A percentile compares a stretch with the other conserved stretches of the same genome.
These are phyloP conservation scores for Halenospora varia DNA, from an alignment of 495 filamentous ascomycete genomes.

Conservation along the genomic window DNA sequence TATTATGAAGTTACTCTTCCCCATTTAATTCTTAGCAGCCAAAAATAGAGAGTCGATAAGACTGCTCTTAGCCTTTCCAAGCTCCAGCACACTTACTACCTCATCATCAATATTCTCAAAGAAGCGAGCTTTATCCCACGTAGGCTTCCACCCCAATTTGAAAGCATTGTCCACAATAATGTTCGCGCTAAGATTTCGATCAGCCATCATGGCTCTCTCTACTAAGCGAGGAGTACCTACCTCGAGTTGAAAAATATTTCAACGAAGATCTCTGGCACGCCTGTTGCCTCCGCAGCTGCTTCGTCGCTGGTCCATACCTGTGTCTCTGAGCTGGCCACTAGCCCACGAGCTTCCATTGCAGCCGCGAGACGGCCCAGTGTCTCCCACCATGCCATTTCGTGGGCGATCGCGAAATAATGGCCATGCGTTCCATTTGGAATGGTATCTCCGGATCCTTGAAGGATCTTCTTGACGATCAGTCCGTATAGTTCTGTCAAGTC, in stretches of 20 bases:
- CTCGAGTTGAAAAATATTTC: conserved; percentile 27
- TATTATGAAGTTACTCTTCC: conserved; percentile 17
- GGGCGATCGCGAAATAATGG: conserved; percentile 35
- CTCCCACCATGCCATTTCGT: conserved; percentile 31
- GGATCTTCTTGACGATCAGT: conserved; percentile 29
- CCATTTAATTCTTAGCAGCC: conserved; percentile 18
- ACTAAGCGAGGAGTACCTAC: conserved; percentile 20
- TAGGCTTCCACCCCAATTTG: conserved; percentile 33
- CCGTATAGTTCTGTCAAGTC: conserved; percentile 32
- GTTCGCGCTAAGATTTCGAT: conserved; percentile 27
- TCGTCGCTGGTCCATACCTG: conserved; percentile 34
- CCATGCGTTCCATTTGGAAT: conserved; percentile 33
- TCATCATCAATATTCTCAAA: conserved; percentile 36
- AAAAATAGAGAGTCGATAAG: conserved; percentile 25
- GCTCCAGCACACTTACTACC: conserved; percentile 28
- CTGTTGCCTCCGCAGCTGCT: conserved; percentile 28
- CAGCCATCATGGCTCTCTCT: conserved; percentile 15
- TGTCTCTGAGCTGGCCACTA: conserved; percentile 28
- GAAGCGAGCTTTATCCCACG: conserved; percentile 32
- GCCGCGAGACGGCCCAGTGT: conserved; percentile 31
- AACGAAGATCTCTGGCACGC: conserved; percentile 25
- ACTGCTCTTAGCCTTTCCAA: conserved; percentile 30
- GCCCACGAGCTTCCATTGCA: conserved; percentile 31
- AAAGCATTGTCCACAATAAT: conserved; percentile 29
- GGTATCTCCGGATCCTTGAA: conserved; percentile 27